Conservation (phyloP, 352 stramenopile species). For the Pythium monospermum region DNA sequence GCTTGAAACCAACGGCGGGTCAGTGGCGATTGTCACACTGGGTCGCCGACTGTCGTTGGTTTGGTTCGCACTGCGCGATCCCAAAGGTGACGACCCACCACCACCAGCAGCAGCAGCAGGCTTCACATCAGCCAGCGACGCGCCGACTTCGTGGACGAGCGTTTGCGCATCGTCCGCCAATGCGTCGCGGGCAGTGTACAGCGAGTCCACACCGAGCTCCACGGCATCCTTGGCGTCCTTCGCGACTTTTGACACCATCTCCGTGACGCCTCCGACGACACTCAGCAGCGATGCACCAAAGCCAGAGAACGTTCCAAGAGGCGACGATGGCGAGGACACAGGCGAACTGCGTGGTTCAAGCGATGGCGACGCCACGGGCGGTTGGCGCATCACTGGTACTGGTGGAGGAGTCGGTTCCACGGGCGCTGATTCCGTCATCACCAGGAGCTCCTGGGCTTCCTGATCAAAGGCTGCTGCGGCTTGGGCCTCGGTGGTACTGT, state of each 20-base stretch:
- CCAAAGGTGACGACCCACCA: background rate
- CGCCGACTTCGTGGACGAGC: slow-evolving; percentile 56
- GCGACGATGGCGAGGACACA: slow-evolving; percentile 21
- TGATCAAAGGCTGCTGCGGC: slow-evolving; percentile 12
- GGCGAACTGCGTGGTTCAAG: background rate
- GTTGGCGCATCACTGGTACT: background rate
- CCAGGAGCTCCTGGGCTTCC: slow-evolving; percentile 7
- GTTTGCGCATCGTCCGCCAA: slow-evolving; percentile 63
- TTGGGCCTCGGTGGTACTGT: background rate
- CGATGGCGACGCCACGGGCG: background rate
- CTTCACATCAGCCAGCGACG: slow-evolving; percentile 34
- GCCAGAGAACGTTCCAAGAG: slow-evolving; percentile 34
- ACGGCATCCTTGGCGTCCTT: slow-evolving; percentile 72
- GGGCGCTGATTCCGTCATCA: background rate
- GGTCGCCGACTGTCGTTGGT: background rate
- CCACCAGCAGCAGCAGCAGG: too few species aligned
- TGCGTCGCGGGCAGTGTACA: slow-evolving; percentile 67
- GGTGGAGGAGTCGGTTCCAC: background rate
- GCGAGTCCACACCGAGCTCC: slow-evolving; percentile 63
- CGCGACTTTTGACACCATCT: slow-evolving; percentile 64
- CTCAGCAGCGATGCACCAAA: slow-evolving; percentile 60
- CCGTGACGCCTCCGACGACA: slow-evolving; percentile 60
- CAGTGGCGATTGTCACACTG: background rate
- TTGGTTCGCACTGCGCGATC: background rate
- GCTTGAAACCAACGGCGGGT: background rate